phyloP scores from a whole-genome alignment of 352 stramenopile species.

The Pythium folliculosum region DNA sequence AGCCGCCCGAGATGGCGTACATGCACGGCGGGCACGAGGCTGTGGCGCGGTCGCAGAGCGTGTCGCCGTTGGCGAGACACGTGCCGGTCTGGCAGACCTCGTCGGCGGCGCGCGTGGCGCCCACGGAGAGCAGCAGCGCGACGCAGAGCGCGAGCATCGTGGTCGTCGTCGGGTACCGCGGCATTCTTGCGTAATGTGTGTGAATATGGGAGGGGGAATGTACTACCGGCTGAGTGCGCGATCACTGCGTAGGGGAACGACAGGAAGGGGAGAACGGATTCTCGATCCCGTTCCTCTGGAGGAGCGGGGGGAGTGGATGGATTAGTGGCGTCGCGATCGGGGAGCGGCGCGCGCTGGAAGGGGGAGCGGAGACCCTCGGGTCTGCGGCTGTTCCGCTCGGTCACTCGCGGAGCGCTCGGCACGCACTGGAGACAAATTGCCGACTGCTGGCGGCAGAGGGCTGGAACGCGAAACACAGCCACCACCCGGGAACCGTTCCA shows the following conservation, averaged over 20 bases:
- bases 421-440: slow-evolving; percentile 20
- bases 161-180: slow-evolving; percentile 9
- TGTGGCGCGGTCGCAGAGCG: slow-evolving; percentile 45
- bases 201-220: slow-evolving; percentile 5
- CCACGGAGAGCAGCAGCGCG: slow-evolving; percentile 10
- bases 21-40: slow-evolving; percentile 60
- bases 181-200: slow-evolving; percentile 13
- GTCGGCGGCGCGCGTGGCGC: slow-evolving; percentile 11
- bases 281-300: slow-evolving; percentile 7
- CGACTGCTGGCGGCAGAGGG: slow-evolving; percentile 17
- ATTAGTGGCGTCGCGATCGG: not conserved
- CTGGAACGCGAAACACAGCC: not conserved
- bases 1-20: slow-evolving; percentile 63
- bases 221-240: not conserved
- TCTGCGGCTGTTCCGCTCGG: slow-evolving; percentile 5
- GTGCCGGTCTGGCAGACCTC: slow-evolving; percentile 42
- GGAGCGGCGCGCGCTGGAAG: too few species aligned
- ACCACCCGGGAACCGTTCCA: slow-evolving; percentile 7
- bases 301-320: not conserved
- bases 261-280: not conserved
- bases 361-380: slow-evolving; percentile 4
- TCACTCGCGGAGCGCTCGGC: slow-evolving; percentile 8
- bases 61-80: slow-evolving; percentile 63
- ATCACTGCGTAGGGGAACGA: slow-evolving; percentile 2
- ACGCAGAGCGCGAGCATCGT: slow-evolving; percentile 8